Conservation (phyloP, 1,284 basidiomycete species). For the Marasmius tenuissimus region DNA sequence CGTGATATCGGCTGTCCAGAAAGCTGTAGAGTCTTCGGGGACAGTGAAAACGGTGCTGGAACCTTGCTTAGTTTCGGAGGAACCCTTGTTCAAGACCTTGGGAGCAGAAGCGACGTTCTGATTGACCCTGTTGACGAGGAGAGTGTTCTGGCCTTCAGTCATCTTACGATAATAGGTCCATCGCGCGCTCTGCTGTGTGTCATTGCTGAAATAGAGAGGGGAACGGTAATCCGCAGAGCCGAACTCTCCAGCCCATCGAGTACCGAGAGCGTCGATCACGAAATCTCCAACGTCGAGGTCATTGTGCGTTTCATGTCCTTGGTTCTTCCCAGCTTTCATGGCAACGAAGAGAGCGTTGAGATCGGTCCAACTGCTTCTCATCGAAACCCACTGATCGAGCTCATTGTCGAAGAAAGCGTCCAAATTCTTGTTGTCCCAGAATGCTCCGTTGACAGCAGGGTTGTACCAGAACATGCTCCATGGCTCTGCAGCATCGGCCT, state of each 20-base stretch:
- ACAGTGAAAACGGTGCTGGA: slow-evolving; percentile 72
- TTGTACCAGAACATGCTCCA: slow-evolving; percentile 99
- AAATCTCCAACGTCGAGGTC: slow-evolving; percentile 94
- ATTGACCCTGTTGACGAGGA: slow-evolving; percentile 78
- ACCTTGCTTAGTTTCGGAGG: slow-evolving; percentile 73
- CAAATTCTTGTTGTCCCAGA: slow-evolving; percentile 85
- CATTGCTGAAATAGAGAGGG: slow-evolving; percentile 69
- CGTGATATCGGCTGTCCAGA: slow-evolving; percentile 79
- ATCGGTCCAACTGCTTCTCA: slow-evolving; percentile 93
- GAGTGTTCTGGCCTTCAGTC: slow-evolving; percentile 96
- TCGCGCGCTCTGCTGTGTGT: slow-evolving; percentile 64
- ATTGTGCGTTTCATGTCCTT: slow-evolving; percentile 88
- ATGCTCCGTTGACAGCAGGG: slow-evolving; percentile 79
- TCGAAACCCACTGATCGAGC: slow-evolving; percentile 84
- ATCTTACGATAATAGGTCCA: slow-evolving; percentile 96
- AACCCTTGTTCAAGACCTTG: slow-evolving; percentile 48
- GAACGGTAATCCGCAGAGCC: slow-evolving; percentile 87
- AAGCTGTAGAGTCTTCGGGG: slow-evolving; percentile 76
- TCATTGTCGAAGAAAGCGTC: slow-evolving; percentile 80
- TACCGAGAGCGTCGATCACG: slow-evolving; percentile 92
- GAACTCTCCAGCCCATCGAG: slow-evolving; percentile 94
- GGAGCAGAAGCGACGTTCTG: slow-evolving; percentile 81
- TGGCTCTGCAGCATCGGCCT: slow-evolving; percentile 85
- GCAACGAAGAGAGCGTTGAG: slow-evolving; percentile 81
- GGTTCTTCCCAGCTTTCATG: slow-evolving; percentile 82